Base-by-base conservation (phyloP, 2,329 filamentous ascomycete genomes). In the Microdochium bolleyi region DNA sequence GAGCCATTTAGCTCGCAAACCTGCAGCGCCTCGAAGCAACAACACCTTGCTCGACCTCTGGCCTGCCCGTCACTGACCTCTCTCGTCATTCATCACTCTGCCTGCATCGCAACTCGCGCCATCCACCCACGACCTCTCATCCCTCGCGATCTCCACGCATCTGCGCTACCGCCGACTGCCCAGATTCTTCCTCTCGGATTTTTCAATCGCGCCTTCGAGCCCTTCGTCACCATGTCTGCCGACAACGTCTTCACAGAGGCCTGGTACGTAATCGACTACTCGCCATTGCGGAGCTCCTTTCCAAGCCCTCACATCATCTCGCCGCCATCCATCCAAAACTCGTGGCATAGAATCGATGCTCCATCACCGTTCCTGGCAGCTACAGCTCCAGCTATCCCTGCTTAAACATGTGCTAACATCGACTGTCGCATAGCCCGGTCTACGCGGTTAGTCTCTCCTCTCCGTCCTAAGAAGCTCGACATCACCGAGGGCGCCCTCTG, bases 381-480 rank as follows among this genome's bases (percentile, higher is more conserved):
- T 4, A 24, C 14, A 2, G 13, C 24, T 50, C 30, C 4, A 27
- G 22, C 19, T 49, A 41, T 55, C 41, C 34, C 22, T 19, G 30
- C 13, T 37, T 55, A 44, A 48, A 50, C 14, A 46, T 54, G 53
- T 57, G 57, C 61, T 66, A 62, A 66, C 55, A 27, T 58, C 52
- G 53, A 49, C 55, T 55, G 57, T 59, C 54, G 50, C 69, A 58
- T 66, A 99, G 92, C 80, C 92, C 92, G 77, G 92, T 95, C 69
- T 99, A 97, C 80, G 90, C 94, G 83, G 94, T 97, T 84, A 90
- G 92, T 96, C 67, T 59, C 57, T 60, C 63, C 52, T 55, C 57
- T 55, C 60, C 54, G 38, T 37, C 52, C 49, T 51, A 53, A 49
- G 51, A 56, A 46, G 48, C 56, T 56, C 53, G 46, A 53, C 49